These are phyloP conservation scores for Chalaropsis ovoidea DNA, from an alignment of 2,329 filamentous ascomycete genomes.

Conservation along the genomic window DNA sequence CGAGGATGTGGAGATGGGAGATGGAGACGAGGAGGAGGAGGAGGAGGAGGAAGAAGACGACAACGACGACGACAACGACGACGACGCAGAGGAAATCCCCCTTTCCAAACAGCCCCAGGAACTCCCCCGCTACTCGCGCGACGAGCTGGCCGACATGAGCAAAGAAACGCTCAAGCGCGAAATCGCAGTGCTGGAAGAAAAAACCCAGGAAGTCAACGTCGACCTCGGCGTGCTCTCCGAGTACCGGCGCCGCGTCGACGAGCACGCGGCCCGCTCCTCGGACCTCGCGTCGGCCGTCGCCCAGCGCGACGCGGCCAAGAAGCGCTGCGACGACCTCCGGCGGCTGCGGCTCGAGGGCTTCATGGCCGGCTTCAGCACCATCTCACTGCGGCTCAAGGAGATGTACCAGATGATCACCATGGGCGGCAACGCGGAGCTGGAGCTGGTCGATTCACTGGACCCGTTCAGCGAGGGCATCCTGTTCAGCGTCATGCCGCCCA, in stretches of 20 bases:
- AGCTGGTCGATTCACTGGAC: conserved; percentile 90
- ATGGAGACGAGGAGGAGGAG: conserved; percentile 25
- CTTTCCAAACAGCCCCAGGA: conserved; percentile 39
- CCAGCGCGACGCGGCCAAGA: conserved; percentile 77
- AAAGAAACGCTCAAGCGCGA: conserved; percentile 52
- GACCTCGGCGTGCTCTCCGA: conserved; percentile 82
- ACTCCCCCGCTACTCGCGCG: conserved; percentile 66
- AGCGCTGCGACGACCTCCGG: conserved; percentile 82
- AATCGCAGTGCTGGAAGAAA: conserved; percentile 53
- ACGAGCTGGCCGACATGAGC: conserved; percentile 57
- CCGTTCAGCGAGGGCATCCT: conserved; percentile 95
- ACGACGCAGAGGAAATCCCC: conserved; percentile 26
- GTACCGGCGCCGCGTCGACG: conserved; percentile 75
- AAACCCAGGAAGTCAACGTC: conserved; percentile 74
- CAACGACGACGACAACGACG: conserved; percentile 28
- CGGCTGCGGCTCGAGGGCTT: conserved; percentile 87
- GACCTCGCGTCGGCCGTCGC: conserved; percentile 71
- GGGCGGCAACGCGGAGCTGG: conserved; percentile 95
- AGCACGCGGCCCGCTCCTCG: conserved; percentile 68
- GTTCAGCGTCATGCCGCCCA: conserved; percentile 97
- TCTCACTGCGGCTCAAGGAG: conserved; percentile 90
- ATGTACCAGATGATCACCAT: conserved; percentile 99
- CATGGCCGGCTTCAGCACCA: conserved; percentile 93
- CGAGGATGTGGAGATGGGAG: conserved; percentile 26
- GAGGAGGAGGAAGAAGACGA: conserved; percentile 28